Evolutionary conservation across 805 yeast species (phyloP).

Genomic region (Candida suzukii): DNA sequence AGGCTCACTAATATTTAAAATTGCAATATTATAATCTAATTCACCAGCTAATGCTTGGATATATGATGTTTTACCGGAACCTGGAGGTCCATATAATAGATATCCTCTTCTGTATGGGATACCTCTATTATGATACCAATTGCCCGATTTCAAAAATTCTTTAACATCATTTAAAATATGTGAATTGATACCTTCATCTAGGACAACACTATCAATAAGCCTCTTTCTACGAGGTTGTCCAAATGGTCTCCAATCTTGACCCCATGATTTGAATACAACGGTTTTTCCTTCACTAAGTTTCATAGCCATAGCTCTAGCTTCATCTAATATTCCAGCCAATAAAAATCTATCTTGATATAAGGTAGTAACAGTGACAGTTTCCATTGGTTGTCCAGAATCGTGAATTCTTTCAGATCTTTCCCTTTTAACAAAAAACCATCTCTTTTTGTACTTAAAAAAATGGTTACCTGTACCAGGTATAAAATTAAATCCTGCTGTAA

Average conservation of each 20-base stretch:
- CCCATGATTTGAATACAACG: conserved; percentile 90
- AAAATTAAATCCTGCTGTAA: conserved; percentile 76
- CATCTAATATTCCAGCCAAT: conserved; percentile 59
- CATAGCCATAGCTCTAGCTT: conserved; percentile 81
- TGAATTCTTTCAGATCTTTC: conserved; percentile 86
- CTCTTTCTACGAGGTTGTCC: conserved; percentile 92
- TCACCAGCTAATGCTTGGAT: conserved; percentile 97
- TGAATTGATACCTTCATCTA: conserved; percentile 71
- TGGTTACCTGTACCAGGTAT: conserved; percentile 99
- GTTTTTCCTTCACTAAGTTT: conserved; percentile 87
- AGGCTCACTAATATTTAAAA: conserved; percentile 82
- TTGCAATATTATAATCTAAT: conserved; percentile 90
- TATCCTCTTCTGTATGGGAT: conserved; percentile 96
- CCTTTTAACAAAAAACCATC: conserved; percentile 80
- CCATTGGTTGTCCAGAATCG: conserved; percentile 92
- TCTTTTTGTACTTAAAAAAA: conserved; percentile 75
- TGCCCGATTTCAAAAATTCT: conserved; percentile 73
- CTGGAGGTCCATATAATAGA: conserved; percentile 93
- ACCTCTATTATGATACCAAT: conserved; percentile 95
- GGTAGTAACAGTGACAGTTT: conserved; percentile 91
- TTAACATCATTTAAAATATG: conserved; percentile 60
- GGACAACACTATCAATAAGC: conserved; percentile 73
- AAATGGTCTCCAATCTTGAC: conserved; percentile 98
- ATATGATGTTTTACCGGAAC: conserved; percentile 92
- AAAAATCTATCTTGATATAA: conserved; percentile 71